Evolutionary conservation across 2,329 filamentous ascomycete genomes (phyloP).

Genomic region (Fusarium sp.): DNA sequence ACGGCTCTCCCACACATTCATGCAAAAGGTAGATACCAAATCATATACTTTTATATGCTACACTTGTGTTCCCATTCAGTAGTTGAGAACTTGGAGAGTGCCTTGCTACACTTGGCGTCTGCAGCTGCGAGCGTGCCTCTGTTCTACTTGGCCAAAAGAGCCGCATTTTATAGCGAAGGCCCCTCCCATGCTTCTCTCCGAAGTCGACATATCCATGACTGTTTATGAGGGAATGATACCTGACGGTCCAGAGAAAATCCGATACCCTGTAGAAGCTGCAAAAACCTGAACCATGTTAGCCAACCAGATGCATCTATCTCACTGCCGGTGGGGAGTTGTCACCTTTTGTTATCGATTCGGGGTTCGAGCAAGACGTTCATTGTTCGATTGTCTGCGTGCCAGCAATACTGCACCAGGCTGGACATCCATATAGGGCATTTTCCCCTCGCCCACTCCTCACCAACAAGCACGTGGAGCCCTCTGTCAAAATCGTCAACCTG

Average conservation of each 20-base stretch:
- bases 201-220: slow-evolving; percentile 84
- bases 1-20: too few relatives aligned
- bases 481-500: slow-evolving; percentile 83
- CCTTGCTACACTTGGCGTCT: too few relatives aligned
- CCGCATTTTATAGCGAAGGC: slow-evolving; percentile 59
- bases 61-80: too few relatives aligned
- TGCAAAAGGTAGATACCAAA: too few relatives aligned
- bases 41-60: too few relatives aligned
- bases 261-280: slow-evolving; percentile 72
- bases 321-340: background rate
- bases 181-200: slow-evolving; percentile 83
- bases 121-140: too few relatives aligned
- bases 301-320: background rate
- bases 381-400: slow-evolving; percentile 80
- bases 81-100: too few relatives aligned
- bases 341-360: slow-evolving; percentile 90
- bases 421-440: slow-evolving; percentile 84
- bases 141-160: too few relatives aligned
- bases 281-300: slow-evolving; percentile 44
- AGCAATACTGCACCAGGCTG: slow-evolving; percentile 85
- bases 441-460: slow-evolving; percentile 90
- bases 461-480: slow-evolving; percentile 87
- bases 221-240: slow-evolving; percentile 89
- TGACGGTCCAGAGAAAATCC: slow-evolving; percentile 91
- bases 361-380: slow-evolving; percentile 87